Base-by-base conservation (phyloP, 306 rosid genomes). In the Mimosa pudica region DNA sequence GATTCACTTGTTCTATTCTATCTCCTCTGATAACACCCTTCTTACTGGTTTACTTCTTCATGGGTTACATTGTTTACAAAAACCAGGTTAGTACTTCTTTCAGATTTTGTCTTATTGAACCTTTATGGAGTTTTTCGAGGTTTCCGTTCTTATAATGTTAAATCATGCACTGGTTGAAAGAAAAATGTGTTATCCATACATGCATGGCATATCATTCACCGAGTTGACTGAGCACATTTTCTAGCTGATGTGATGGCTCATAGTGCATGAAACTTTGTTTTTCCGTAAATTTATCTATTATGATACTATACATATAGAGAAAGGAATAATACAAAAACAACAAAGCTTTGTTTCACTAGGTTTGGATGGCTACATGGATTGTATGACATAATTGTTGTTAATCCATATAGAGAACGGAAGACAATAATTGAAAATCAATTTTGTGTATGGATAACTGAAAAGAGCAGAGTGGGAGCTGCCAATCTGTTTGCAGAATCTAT, bases 11-110 rank as follows among this genome's bases (percentile, higher is more conserved):
- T 83, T 81, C 91, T 74, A 90, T 93, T 86, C 84, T 95, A 83
- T 92, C 97, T 42, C 99, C 99, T 77, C 80, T 95, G 10, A 93
- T 95, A 85, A 79, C 89, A 75, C 99, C 98, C 51, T 91, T 91
- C 90, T 82, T 95, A 88, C 83, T 91, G 80, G 64, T 91, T 47
- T 95, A 93, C 90, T 93, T 91, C 73, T 69, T 82, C 77, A 93
- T 95, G 35, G 99, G 98, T 30, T 95, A 89, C 91, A 74, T 95
- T 68, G 93, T 95, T 33, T 95, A 93, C 77, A 85, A 90, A 77
- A 95, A 95, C 85, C 98, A 95, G 93, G 99, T 95, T 75, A 82
- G 83, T 78, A 73, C 75, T 72, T 72, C 78, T 65, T 54, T 72
- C 51, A 66, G 24, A 41, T 6, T 63, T 60, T 76, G n/a, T 16